Base-by-base conservation (phyloP, 805 yeast genomes). In the Starmerella bacillaris region DNA sequence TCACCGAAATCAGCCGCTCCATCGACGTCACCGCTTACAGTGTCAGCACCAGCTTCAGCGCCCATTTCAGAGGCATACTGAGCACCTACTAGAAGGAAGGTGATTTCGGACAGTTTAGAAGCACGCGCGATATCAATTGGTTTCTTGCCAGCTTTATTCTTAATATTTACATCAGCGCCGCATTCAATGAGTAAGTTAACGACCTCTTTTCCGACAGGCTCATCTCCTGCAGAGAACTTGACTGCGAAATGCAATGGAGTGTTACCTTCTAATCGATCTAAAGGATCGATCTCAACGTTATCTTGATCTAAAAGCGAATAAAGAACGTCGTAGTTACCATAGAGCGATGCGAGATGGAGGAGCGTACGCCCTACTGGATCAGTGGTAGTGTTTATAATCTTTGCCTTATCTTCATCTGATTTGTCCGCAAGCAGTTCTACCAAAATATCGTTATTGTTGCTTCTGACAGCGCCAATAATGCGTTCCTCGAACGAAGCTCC, bases 231-330 rank as follows among this genome's bases (percentile, higher is more conserved):
- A 11, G 84, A 65, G 54, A 78, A 86, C 41, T 67, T 68, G 9
- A 75, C 93, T 4, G 94, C 92, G 41, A 68, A 59, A 56, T 86
- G 96, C 43, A 89, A 65, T 11, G 98, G 95, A 1, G 95, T 80
- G 44, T 79, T 84, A 26, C 83, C 84, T 35, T 75, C 76, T 20
- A 67, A 38, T 24, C 72, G 64, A 54, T 78, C 78, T 27, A 57
- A 52, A 1, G 94, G 89, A 54, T 89, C 94, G 21, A 84, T 73
- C 45, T 84, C 94, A 15, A 84, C 83, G 2, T 89, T 94, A 40
- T 79, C 92, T 36, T 76, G 74, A 54, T 86, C 95, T 40, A 86
- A 62, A 15, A 86, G 59, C 34, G 66, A 58, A 52, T 86, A 95
- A 50, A 89, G 61, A 24, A 78, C 78, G 48, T 83, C 94, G 67